Conservation (phyloP, 495 filamentous ascomycete genomes). For the Rostrohypoxylon terebratum region DNA sequence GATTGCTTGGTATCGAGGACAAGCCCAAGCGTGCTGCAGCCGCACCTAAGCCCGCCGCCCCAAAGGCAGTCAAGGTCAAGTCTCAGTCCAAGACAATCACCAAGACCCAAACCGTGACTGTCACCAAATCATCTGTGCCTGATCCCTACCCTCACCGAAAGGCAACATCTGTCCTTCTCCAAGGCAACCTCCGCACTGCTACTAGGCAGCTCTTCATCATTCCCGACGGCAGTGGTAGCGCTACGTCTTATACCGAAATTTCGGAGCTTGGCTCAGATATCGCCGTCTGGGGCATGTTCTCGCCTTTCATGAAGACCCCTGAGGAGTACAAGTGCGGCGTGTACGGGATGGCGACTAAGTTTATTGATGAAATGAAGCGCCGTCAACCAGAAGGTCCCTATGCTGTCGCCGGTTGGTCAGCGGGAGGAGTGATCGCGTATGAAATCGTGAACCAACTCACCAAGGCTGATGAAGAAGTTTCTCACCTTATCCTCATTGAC, state of each 20-base stretch:
- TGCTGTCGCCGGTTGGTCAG: slow-evolving; percentile 80
- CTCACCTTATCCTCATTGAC: slow-evolving; percentile 83
- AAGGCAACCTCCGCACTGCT: slow-evolving; percentile 70
- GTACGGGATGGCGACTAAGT: slow-evolving; percentile 66
- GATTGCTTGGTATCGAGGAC: slow-evolving; percentile 56
- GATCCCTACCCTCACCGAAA: slow-evolving; percentile 78
- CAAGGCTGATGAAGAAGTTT: slow-evolving; percentile 74
- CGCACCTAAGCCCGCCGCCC: slow-evolving; percentile 40
- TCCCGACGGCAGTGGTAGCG: slow-evolving; percentile 81
- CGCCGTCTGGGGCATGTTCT: slow-evolving; percentile 73
- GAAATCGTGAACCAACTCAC: slow-evolving; percentile 81
- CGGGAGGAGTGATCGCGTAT: slow-evolving; percentile 89
- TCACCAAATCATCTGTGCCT: slow-evolving; percentile 57
- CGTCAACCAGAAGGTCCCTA: slow-evolving; percentile 76
- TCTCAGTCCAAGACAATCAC: slow-evolving; percentile 53
- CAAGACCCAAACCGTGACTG: slow-evolving; percentile 54
- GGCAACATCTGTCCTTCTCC: slow-evolving; percentile 67
- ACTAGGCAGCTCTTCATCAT: slow-evolving; percentile 76
- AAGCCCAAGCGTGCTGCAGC: slow-evolving; percentile 52
- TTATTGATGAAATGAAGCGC: slow-evolving; percentile 70
- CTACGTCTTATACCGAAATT: slow-evolving; percentile 71
- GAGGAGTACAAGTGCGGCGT: slow-evolving; percentile 67
- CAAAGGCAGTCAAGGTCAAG: slow-evolving; percentile 58
- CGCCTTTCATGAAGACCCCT: slow-evolving; percentile 70
- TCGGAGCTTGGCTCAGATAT: slow-evolving; percentile 61